Base-by-base conservation (phyloP, 2,329 filamentous ascomycete species). In the Blastomyces silverae region DNA sequence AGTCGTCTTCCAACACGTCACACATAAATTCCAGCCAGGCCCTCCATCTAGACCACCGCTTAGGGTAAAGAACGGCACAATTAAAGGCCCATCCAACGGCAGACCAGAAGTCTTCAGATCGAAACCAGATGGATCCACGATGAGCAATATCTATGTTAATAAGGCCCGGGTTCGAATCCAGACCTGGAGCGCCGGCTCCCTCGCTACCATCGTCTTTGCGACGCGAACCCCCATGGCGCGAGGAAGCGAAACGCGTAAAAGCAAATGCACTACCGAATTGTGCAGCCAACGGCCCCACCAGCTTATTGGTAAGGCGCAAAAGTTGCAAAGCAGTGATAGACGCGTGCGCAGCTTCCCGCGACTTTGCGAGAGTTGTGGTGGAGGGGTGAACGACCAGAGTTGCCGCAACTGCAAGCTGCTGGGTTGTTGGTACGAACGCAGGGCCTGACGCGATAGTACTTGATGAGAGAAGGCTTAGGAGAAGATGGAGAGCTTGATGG, bases 81-180 rank as follows among this genome's bases (percentile, higher is more conserved):
- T 93, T 94, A 75, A 97, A 92, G 0, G 90, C 89, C 94, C 94
- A 97, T 3, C 93, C 94, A 0, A 94, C 83, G 0, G 90, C 85
- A 53, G 87, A 84, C 91, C 94, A 99, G 71, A 97, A 95, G 73
- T 96, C 91, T 66, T 90, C 87, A 0, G 89, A 90, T n/a, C 85
- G 84, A 20, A 79, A 79, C 85, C 90, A 96, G 1, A 97, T 68
- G 39, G 89, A 88, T 55, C 86, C 82, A 17, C 83, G 79, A 61
- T 85, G 84, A 1, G 88, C 87, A 65, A 91, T 80, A 11, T 82
- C 80, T 7, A 85, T 82, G 53, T 81, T 79, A 46, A 92, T 77
- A 11, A 79, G 77, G 57, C 83, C 83, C 0, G 80, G 79, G 2
- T 84, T 82, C 13, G 79, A 76, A 7, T 80, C 78, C 11, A 79